A percentile compares a stretch with the other conserved stretches of the same genome.
Conservation (phyloP, 2,329 filamentous ascomycete species). For the Chrysosporium queenslandicum region DNA sequence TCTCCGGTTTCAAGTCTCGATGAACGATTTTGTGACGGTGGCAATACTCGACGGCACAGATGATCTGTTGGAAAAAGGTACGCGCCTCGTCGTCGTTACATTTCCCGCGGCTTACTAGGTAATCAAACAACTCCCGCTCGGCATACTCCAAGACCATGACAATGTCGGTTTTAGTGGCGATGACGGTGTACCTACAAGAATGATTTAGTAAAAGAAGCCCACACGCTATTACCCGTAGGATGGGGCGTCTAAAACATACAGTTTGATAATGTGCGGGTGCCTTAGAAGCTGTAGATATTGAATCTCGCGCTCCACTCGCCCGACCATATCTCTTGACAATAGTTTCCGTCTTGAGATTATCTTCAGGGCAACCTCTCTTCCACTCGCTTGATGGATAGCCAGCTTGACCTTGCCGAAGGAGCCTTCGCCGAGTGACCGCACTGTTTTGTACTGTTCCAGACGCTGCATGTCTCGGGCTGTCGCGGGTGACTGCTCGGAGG, state of each 20-base stretch:
- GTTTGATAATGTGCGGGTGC: slow-evolving; percentile 97
- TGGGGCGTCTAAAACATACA: slow-evolving; percentile 48
- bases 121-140: slow-evolving; percentile 92
- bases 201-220: not conserved
- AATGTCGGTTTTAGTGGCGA: slow-evolving; percentile 87
- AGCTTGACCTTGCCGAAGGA: slow-evolving; percentile 99
- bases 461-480: slow-evolving; percentile 60
- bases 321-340: slow-evolving; percentile 95
- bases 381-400: slow-evolving; percentile 81
- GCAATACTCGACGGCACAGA: slow-evolving; percentile 97
- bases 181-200: slow-evolving; percentile 72
- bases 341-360: slow-evolving; percentile 95
- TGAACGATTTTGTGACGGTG: slow-evolving; percentile 98
- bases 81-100: slow-evolving; percentile 88
- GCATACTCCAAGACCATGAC: slow-evolving; percentile 99
- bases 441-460: slow-evolving; percentile 81
- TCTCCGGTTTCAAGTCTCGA: slow-evolving; percentile 94
- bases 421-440: slow-evolving; percentile 86
- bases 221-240: not conserved
- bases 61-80: slow-evolving; percentile 97
- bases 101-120: slow-evolving; percentile 87
- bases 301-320: slow-evolving; percentile 93
- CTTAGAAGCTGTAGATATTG: slow-evolving; percentile 92
- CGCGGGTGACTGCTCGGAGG: slow-evolving; percentile 34
- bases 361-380: slow-evolving; percentile 93